phyloP scores from a whole-genome alignment of 805 yeast genomes.

The Suhomyces xylopsoci region DNA sequence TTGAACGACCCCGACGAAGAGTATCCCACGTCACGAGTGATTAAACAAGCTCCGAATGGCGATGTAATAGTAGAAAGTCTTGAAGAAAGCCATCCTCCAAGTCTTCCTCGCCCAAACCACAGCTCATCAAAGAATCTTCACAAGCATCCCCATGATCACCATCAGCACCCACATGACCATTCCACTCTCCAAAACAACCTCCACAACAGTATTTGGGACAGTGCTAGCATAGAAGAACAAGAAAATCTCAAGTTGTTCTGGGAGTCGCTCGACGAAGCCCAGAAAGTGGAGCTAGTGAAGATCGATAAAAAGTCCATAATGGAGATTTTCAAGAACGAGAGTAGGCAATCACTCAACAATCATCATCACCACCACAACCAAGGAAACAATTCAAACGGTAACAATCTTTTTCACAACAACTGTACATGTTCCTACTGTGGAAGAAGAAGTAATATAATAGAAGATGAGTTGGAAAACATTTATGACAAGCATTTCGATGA shows the following conservation, averaged over 20 bases:
- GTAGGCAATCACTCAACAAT: slow-evolving; percentile 12
- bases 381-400: slow-evolving; percentile 7
- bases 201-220: slow-evolving; percentile 43
- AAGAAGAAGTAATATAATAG: slow-evolving; percentile 65
- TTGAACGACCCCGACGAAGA: slow-evolving; percentile 56
- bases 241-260: slow-evolving; percentile 56
- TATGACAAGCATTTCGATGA: slow-evolving; percentile 65
- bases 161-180: slow-evolving; percentile 9
- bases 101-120: not conserved
- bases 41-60: slow-evolving; percentile 70
- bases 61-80: slow-evolving; percentile 69
- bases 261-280: slow-evolving; percentile 59
- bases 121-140: not conserved
- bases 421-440: slow-evolving; percentile 83
- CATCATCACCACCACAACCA: slow-evolving; percentile 5
- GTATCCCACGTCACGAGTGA: slow-evolving; percentile 69
- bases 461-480: slow-evolving; percentile 70
- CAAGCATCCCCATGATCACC: not conserved
- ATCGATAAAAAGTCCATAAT: slow-evolving; percentile 70
- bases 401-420: slow-evolving; percentile 9
- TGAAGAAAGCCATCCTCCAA: slow-evolving; percentile 15
- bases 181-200: not conserved
- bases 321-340: slow-evolving; percentile 52
- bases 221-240: slow-evolving; percentile 48
- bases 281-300: slow-evolving; percentile 58